Evolutionary conservation across 2,329 filamentous ascomycete species (phyloP), one percentile per base, ranked within the genome.

Genomic region (Amesomyces nigricolor): DNA sequence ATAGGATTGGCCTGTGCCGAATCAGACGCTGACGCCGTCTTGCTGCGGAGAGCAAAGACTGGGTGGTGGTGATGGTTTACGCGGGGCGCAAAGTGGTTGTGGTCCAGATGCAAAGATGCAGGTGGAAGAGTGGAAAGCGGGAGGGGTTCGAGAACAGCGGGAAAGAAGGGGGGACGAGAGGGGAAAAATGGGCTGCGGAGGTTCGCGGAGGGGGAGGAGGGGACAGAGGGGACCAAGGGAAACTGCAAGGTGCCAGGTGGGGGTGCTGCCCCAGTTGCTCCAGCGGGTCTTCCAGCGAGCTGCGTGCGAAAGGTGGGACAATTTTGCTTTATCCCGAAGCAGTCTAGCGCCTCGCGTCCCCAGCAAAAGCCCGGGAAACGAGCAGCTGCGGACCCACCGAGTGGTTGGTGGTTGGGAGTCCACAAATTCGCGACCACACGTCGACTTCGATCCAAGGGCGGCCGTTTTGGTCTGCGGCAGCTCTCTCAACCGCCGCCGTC

Each of bases 1-100:
- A 67, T 71, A 69, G 68, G 67, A 68, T 67, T 66, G 66, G 65
- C 59, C 56, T 54, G 62, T 11, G 65, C 65, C 65, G 65, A 64
- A 67, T 64, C 38, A 49, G 47, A 62, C 56, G 54, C 63, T 62
- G 62, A 58, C 59, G 59, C 53, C 61, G 63, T 63, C 63, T 65
- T 62, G 63, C 64, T 64, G 62, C 58, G 56, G 54, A 57, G 61
- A 62, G 64, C 64, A 62, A 63, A 64, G 65, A 67, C 61, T 57
- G 47, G 42, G 50, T 46, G 52, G 29, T 42, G 47, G 47, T 47
- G 47, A 26, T 59, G 48, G 32, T 35, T 35, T 35, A 35, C 32
- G 32, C 32, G 32, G 32, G 32, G 32, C 38, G 40, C 32, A 50
- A 61, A 62, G 62, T 65, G 60, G 37, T 37, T 43, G 57, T 62